Evolutionary conservation across 345 rosid genomes (phyloP).

Genomic region (Sisymbrium irio): DNA sequence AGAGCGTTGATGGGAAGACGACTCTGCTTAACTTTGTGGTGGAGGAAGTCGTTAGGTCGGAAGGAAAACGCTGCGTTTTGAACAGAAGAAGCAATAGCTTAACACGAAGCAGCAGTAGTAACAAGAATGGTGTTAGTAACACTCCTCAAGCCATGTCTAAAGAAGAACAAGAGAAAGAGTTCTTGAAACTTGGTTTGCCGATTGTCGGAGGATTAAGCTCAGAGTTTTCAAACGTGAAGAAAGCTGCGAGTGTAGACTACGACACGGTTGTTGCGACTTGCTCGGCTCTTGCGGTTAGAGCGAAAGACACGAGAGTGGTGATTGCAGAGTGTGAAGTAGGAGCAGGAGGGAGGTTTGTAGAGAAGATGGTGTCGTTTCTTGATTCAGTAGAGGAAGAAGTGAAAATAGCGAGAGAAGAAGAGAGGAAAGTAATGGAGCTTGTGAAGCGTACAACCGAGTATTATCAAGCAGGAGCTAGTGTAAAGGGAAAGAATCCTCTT

Average conservation of each 20-base stretch:
- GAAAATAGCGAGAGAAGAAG: conserved; percentile 45
- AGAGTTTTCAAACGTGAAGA: conserved; percentile 72
- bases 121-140: conserved; percentile 14
- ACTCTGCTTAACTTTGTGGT: conserved; percentile 86
- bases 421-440: conserved; percentile 52
- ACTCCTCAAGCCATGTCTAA: conserved; percentile 24
- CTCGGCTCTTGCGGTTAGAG: conserved; percentile 44
- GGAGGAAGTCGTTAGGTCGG: conserved; percentile 68
- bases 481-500: conserved; percentile 50
- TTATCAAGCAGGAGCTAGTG: conserved; percentile 59
- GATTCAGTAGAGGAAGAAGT: conserved; percentile 62
- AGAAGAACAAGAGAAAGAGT: conserved; percentile 65
- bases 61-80: conserved; percentile 71
- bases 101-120: conserved; percentile 35
- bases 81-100: conserved; percentile 48
- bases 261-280: conserved; percentile 44
- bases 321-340: conserved; percentile 34
- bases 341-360: conserved; percentile 43
- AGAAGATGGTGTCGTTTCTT: conserved; percentile 56
- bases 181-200: conserved; percentile 64
- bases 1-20: conserved; percentile 74
- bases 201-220: conserved; percentile 69
- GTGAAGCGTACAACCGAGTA: conserved; percentile 76
- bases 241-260: conserved; percentile 70
- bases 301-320: conserved; percentile 43